A percentile compares a stretch with the other conserved stretches of the same genome.
Evolutionary conservation across 208 protist genomes (phyloP).

Genomic region (Wallacemonas sp.): DNA sequence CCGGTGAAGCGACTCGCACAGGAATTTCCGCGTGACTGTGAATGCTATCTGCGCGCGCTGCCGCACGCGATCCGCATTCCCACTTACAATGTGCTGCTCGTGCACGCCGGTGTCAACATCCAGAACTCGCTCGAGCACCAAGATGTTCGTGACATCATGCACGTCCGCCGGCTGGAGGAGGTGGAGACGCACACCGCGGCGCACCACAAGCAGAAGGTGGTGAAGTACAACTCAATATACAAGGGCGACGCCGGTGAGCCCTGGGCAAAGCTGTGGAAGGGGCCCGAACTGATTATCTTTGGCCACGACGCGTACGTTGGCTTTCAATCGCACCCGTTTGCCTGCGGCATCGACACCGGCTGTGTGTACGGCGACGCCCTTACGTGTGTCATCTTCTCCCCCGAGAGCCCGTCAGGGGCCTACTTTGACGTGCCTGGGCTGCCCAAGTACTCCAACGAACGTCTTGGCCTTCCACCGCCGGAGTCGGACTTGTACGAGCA

Average conservation of each 20-base stretch:
- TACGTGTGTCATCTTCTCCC: slow-evolving; percentile 72
- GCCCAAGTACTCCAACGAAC: slow-evolving; percentile 63
- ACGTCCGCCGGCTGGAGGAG: slow-evolving; percentile 71
- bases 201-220: slow-evolving; percentile 6
- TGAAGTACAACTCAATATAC: slow-evolving; percentile 42
- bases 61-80: slow-evolving; percentile 85
- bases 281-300: slow-evolving; percentile 85
- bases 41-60: slow-evolving; percentile 77
- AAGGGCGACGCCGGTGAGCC: slow-evolving; percentile 60
- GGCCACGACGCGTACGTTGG: slow-evolving; percentile 85
- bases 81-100: slow-evolving; percentile 75
- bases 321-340: slow-evolving; percentile 71
- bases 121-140: slow-evolving; percentile 58
- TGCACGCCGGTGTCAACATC: slow-evolving; percentile 85
- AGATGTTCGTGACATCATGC: slow-evolving; percentile 80
- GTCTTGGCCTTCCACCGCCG: slow-evolving; percentile 67
- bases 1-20: slow-evolving; percentile 77
- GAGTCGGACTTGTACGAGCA: slow-evolving; percentile 72
- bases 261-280: slow-evolving; percentile 75
- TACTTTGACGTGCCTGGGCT: slow-evolving; percentile 72
- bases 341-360: slow-evolving; percentile 87
- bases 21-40: slow-evolving; percentile 64
- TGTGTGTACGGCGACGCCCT: slow-evolving; percentile 86
- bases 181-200: slow-evolving; percentile 19
- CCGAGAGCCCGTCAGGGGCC: slow-evolving; percentile 33